Evolutionary conservation across 2,329 filamentous ascomycete species (phyloP).

Genomic region (Trichophyton simii): DNA sequence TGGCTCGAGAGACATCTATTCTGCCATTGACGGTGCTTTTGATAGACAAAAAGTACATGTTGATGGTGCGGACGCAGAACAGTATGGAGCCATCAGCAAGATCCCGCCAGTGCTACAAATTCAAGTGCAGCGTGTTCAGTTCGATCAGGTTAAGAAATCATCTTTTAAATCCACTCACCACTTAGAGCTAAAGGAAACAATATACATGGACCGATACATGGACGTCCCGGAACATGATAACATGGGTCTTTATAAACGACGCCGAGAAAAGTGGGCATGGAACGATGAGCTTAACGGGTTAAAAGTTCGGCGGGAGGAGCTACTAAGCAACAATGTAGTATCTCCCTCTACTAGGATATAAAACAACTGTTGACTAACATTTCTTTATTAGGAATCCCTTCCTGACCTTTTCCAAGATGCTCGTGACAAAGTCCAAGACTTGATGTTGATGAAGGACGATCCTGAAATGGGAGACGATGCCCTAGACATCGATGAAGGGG

Average conservation of each 20-base stretch:
- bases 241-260: slow-evolving; percentile 50
- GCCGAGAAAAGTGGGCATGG: slow-evolving; percentile 58
- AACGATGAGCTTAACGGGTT: slow-evolving; percentile 49
- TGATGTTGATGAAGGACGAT: slow-evolving; percentile 29
- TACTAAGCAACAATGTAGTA: slow-evolving; percentile 27
- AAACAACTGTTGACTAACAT: slow-evolving; percentile 4
- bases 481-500: slow-evolving; percentile 31
- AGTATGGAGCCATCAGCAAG: slow-evolving; percentile 60
- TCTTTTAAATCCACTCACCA: slow-evolving; percentile 64
- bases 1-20: slow-evolving; percentile 57
- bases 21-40: slow-evolving; percentile 74
- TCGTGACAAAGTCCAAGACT: slow-evolving; percentile 32
- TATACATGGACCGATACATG: slow-evolving; percentile 85
- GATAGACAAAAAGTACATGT: slow-evolving; percentile 64
- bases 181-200: slow-evolving; percentile 62
- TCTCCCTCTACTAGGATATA: neutral
- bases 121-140: slow-evolving; percentile 72
- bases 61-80: slow-evolving; percentile 45
- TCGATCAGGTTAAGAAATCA: slow-evolving; percentile 47
- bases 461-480: slow-evolving; percentile 24
- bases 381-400: slow-evolving; percentile 19
- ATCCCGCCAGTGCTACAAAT: slow-evolving; percentile 79
- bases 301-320: slow-evolving; percentile 34
- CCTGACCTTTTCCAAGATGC: slow-evolving; percentile 23
- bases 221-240: slow-evolving; percentile 48